Evolutionary conservation across 169 alveolate genomes (phyloP).

Genomic region (Plasmodium vivax): DNA sequence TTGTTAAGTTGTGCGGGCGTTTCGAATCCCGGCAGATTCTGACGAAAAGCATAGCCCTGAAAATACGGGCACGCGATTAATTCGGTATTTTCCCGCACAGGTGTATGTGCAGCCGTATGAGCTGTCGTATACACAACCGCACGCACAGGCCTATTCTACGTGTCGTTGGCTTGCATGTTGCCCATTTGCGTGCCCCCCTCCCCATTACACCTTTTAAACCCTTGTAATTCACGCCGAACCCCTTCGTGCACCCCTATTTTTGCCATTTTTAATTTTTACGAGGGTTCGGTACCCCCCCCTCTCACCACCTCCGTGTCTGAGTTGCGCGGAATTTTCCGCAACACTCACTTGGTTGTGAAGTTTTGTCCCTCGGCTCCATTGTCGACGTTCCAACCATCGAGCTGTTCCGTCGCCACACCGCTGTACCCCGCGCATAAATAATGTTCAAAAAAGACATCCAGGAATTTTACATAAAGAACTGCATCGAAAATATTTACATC

Average conservation of each 20-base stretch:
- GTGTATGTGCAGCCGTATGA: not conserved
- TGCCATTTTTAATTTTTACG: not conserved
- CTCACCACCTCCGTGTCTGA: not conserved
- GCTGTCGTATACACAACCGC: not conserved
- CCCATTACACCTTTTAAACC: not conserved
- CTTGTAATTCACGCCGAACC: constrained; percentile 7
- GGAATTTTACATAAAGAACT: constrained; percentile 32
- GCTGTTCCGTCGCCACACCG: not conserved
- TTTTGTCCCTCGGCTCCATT: not conserved
- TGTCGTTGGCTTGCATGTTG: not conserved
- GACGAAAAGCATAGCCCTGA: not conserved
- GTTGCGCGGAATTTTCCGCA: not conserved
- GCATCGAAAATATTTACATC: constrained; percentile 29
- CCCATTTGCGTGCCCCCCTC: not conserved
- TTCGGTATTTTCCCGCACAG: constrained; percentile 13
- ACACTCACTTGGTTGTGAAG: not conserved
- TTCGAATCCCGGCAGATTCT: constrained; percentile 6
- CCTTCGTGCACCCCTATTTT: not conserved
- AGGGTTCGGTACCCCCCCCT: not conserved
- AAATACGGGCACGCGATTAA: not conserved
- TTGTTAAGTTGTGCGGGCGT: constrained; percentile 15
- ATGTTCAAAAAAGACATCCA: constrained; percentile 57
- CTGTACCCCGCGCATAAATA: constrained; percentile 18
- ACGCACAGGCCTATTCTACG: not conserved
- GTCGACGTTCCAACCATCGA: not conserved